Evolutionary conservation across 2,329 filamentous ascomycete species (phyloP).

Genomic region (Exophiala viscosa): DNA sequence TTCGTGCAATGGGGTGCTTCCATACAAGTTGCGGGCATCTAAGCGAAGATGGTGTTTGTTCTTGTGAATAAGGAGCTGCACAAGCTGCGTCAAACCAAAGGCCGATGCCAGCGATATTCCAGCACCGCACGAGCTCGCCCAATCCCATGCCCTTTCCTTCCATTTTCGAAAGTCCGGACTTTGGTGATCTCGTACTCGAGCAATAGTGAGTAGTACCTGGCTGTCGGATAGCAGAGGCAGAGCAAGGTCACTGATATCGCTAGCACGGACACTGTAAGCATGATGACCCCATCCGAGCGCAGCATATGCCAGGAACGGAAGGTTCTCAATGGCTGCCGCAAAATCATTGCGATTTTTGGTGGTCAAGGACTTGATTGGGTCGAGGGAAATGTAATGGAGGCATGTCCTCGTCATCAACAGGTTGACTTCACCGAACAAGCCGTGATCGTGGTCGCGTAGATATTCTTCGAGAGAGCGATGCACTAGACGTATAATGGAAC

Average conservation of each 20-base stretch:
- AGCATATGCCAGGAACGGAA: conserved; percentile 25
- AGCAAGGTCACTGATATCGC: conserved; percentile 16
- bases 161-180: conserved; percentile 14
- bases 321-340: conserved; percentile 6
- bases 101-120: conserved; percentile 21
- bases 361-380: conserved; percentile 12
- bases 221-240: conserved; percentile 16
- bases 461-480: conserved; percentile 37
- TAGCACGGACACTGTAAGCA: conserved; percentile 7
- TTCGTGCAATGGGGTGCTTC: conserved; percentile 26
- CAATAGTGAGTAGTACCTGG: conserved; percentile 15
- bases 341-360: conserved; percentile 14
- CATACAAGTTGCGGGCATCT: conserved; percentile 31
- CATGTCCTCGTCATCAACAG: conserved; percentile 27
- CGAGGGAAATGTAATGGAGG: conserved; percentile 22
- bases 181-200: conserved; percentile 19
- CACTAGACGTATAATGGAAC: conserved; percentile 33
- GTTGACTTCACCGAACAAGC: conserved; percentile 33
- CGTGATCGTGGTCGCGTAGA: conserved; percentile 31
- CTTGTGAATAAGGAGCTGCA: conserved; percentile 17
- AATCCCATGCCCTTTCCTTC: conserved; percentile 19
- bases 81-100: conserved; percentile 24
- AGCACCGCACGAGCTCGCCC: conserved; percentile 21
- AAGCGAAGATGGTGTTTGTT: conserved; percentile 12
- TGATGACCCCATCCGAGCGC: conserved; percentile 25